Base-by-base conservation (phyloP, 2,329 filamentous ascomycete genomes). In the Talaromyces atroroseus region DNA sequence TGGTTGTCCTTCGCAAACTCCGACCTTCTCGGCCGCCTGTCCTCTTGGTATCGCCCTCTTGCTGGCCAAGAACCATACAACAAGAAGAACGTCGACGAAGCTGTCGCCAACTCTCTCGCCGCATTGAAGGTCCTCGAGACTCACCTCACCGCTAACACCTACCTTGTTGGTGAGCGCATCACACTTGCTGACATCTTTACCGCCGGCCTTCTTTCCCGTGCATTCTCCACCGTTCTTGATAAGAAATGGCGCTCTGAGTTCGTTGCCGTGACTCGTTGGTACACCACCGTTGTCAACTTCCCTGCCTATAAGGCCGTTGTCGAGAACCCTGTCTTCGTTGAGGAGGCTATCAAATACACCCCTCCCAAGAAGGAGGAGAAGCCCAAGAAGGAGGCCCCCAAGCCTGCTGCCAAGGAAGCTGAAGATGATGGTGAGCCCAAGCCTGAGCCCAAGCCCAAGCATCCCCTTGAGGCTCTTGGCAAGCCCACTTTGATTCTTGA, bases 1-100 rank as follows among this genome's bases (percentile, higher is more conserved):
- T 99, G 94, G 94, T 86, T 96, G 87, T 97, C 92, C 64, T 97
- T 87, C 80, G 89, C 88, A 84, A 99, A 97, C 86, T 75, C 78
- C 59, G 92, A 99, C 82, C 74, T 96, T 69, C 82, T 96, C 65
- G 75, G 83, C 63, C 74, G 78, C 63, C 78, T 97, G 65, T 86
- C 81, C 77, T 81, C 76, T 73, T 96, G 90, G 90, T 94, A 89
- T 85, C 83, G 83, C 65, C 94, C 94, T 66, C 86, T 97, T 65
- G 74, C 90, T 66, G 94, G 94, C 73, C 79, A 81, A 68, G 83
- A 84, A 68, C 80, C 86, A 65, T 99, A 97, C 86, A 97, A 96
- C 87, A 99, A 97, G 90, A 96, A 96, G 89, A 80, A 78, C 70
- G 88, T 96, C 49, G 92, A 97, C 56, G 90, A 96, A 26, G 77